Conservation (phyloP, 495 filamentous ascomycete genomes). For the Staphylotrichum longicolle region DNA sequence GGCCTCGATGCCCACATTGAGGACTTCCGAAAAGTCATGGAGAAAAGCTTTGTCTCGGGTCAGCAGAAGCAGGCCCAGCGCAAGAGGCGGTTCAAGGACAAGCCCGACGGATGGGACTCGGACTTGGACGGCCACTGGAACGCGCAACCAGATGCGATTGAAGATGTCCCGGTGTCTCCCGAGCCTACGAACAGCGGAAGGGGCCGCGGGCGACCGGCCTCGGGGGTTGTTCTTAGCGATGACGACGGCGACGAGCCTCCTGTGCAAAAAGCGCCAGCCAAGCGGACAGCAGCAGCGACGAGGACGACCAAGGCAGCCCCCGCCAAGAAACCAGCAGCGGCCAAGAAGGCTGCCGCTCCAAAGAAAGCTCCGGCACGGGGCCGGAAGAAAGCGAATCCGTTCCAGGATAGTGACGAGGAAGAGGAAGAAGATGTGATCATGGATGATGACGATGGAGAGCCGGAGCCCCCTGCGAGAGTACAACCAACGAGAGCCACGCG, state of each 20-base stretch:
- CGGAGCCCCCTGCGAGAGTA: slow-evolving; percentile 26
- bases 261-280: slow-evolving; percentile 32
- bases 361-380: slow-evolving; percentile 41
- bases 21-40: slow-evolving; percentile 63
- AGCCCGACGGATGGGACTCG: slow-evolving; percentile 81
- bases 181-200: slow-evolving; percentile 43
- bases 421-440: slow-evolving; percentile 57
- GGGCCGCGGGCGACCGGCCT: slow-evolving; percentile 29
- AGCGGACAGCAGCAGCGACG: slow-evolving; percentile 37
- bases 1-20: slow-evolving; percentile 71
- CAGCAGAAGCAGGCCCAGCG: slow-evolving; percentile 56
- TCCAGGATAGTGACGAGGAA: slow-evolving; percentile 60
- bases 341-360: slow-evolving; percentile 40
- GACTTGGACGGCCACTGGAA: slow-evolving; percentile 85
- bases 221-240: slow-evolving; percentile 23
- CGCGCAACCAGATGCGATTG: slow-evolving; percentile 69
- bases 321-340: slow-evolving; percentile 40
- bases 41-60: slow-evolving; percentile 68
- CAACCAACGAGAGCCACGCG: slow-evolving; percentile 27
- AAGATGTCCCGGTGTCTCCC: slow-evolving; percentile 42
- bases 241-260: slow-evolving; percentile 40
- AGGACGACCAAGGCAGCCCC: slow-evolving; percentile 42
- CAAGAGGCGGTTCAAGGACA: slow-evolving; percentile 60
- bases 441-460: slow-evolving; percentile 62
- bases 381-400: slow-evolving; percentile 50